Percentiles rank a stretch among this genome's conserved stretches.
Conservation (phyloP, 345 rosid genomes). For the Rhodamnia rubescens region DNA sequence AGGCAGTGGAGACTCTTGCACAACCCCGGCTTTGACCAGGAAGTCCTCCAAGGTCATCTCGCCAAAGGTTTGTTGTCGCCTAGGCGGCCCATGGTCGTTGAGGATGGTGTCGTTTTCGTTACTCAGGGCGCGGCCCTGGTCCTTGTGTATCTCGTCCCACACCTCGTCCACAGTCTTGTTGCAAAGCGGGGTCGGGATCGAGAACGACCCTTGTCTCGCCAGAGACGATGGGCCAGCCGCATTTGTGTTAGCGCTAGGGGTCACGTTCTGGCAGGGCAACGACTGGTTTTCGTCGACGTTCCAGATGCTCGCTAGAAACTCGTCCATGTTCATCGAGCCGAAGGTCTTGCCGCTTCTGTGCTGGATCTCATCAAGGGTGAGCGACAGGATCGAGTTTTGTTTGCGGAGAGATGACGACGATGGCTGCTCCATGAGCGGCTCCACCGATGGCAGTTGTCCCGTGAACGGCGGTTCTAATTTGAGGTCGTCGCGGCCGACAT, state of each 20-base stretch:
- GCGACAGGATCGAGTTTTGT: conserved; percentile 48
- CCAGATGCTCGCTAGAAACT: conserved; percentile 73
- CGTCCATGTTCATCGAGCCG: conserved; percentile 94
- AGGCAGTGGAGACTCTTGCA: conserved; percentile 25
- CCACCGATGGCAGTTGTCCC: conserved; percentile 3
- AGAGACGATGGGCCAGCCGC: conserved; percentile 6
- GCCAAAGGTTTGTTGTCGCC: conserved; percentile 52
- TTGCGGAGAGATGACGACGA: conserved; percentile 4
- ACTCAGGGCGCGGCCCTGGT: conserved; percentile 3
- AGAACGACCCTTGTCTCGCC: conserved; percentile 56
- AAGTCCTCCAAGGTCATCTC: conserved; percentile 86
- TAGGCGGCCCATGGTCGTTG: conserved; percentile 14
- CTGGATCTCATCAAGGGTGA: conserved; percentile 76
- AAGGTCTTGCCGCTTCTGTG: conserved; percentile 64
- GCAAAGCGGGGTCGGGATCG: conserved; percentile 58
- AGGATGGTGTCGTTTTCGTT: conserved; percentile 1
- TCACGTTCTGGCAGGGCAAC: not conserved
- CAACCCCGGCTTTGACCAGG: conserved; percentile 72
- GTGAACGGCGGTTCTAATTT: not conserved
- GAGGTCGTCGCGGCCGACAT: not conserved
- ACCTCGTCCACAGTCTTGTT: conserved; percentile 90
- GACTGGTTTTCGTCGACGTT: conserved; percentile 38
- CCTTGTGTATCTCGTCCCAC: conserved; percentile 75
- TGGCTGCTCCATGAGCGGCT: conserved; percentile 1
- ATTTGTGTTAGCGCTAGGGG: not conserved